A percentile compares a stretch with the other conserved stretches of the same genome.
Evolutionary conservation across 441 rosid genomes (phyloP).

Genomic region (Euphorbia corollata): DNA sequence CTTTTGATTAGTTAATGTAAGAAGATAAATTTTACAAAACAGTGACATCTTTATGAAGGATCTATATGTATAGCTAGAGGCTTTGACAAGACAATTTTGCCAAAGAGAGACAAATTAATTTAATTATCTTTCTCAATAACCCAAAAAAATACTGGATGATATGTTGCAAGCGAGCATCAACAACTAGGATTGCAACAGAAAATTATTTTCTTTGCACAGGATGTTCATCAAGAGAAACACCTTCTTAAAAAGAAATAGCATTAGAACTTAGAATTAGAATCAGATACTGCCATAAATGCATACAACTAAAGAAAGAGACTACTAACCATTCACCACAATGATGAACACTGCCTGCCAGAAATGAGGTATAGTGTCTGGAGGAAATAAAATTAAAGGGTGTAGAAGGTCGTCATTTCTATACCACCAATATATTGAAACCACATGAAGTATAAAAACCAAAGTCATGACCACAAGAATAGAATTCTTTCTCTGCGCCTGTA

Average conservation of each 20-base stretch:
- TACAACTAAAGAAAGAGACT: not conserved
- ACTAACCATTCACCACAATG: constrained; percentile 49
- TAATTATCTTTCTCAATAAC: not conserved
- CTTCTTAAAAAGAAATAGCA: not conserved
- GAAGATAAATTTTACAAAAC: not conserved
- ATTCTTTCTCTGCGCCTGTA: constrained; percentile 55
- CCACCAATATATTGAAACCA: constrained; percentile 55
- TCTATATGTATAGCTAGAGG: not conserved
- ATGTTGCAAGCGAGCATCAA: not conserved
- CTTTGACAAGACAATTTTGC: not conserved
- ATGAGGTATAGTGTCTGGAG: constrained; percentile 47
- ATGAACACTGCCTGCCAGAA: constrained; percentile 58
- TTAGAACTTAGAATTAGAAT: not conserved
- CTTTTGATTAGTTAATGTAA: not conserved
- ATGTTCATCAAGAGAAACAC: not conserved
- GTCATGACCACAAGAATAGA: constrained; percentile 39
- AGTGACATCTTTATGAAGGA: not conserved
- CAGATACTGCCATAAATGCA: not conserved
- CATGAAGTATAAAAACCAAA: constrained; percentile 39
- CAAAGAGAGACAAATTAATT: not conserved
- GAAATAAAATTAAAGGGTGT: constrained; percentile 49
- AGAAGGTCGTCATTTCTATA: constrained; percentile 43
- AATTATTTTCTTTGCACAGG: not conserved
- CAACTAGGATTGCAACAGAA: not conserved
- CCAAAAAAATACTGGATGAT: not conserved